phyloP scores from a whole-genome alignment of 2,329 filamentous ascomycete genomes.

The Blastomyces percursus region DNA sequence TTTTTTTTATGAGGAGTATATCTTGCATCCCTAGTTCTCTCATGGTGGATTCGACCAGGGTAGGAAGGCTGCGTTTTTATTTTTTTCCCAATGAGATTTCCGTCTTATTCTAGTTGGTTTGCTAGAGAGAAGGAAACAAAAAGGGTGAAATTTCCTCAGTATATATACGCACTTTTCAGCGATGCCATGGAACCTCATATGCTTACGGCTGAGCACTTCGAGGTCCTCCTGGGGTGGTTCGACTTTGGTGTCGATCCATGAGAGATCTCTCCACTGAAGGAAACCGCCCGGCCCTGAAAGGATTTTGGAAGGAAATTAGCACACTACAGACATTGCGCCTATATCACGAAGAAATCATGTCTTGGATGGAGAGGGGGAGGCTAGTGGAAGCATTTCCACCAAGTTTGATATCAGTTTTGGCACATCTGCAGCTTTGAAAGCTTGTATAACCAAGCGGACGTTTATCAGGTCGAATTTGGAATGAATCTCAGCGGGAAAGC shows the following conservation, averaged over 20 bases:
- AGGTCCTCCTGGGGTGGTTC: background rate
- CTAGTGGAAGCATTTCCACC: background rate
- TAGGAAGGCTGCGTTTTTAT: background rate
- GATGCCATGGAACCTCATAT: background rate
- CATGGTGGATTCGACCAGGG: background rate
- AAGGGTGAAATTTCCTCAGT: background rate
- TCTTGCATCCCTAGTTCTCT: background rate
- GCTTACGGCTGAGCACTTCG: background rate
- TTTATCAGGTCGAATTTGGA: conserved; percentile 4
- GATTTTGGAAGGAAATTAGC: background rate
- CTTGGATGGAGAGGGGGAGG: too few species aligned
- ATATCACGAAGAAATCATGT: background rate
- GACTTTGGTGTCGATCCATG: background rate
- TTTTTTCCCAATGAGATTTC: background rate
- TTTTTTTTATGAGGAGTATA: background rate
- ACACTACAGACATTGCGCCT: background rate
- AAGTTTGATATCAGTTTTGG: background rate
- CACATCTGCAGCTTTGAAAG: background rate
- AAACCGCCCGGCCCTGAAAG: background rate
- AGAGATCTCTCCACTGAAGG: conserved; percentile 1
- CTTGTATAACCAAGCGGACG: background rate
- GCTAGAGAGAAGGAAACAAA: background rate
- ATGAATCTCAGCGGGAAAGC: background rate
- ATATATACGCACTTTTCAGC: background rate
- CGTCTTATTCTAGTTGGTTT: background rate